Evolutionary conservation across 2,329 filamentous ascomycete genomes (phyloP), one percentile per base, ranked within the genome.

Genomic region (Penicillium polonicum): DNA sequence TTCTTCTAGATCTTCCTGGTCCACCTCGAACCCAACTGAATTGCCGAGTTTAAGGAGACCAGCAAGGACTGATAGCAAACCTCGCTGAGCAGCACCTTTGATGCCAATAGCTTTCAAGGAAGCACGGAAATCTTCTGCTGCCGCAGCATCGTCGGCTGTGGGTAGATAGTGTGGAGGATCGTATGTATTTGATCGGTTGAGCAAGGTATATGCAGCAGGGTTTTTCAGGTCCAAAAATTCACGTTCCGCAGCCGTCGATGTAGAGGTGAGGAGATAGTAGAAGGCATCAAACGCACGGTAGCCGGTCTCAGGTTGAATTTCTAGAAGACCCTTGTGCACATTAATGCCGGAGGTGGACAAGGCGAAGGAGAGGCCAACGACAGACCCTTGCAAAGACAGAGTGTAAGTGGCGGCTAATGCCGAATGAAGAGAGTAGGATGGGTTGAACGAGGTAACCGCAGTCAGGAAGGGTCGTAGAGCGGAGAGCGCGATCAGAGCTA

Each of bases 251-350:
- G 89, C 86, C 1, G 91, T 94, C 0, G 94, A 96, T 0, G 90
- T 89, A n/a, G 90, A 92, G 0, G 92, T 95, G 42, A 97, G 82
- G 0, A 99, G 85, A 69, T 97, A 97, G 78, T 99, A 97, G 72
- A 99, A 97, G 49, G 96, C 94, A 70, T 99, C 93, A 67, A 99
- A 99, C 4, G 93, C 94, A 61, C 94, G 88, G 74, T 91, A 91
- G 13, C 94, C 94, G 7, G 86, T 71, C 70, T 96, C 87, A 0
- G 86, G 76, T 0, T 94, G 90, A 17, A 99, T 85, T 56, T 89
- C 86, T 17, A 97, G 80, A 12, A 99, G 80, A 42, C 93, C 94
- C 61, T 86, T 86, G 21, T 82, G 78, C 0, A 92, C 94, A 71
- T 99, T 90, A 59, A 99, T 89, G 19, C 94, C 94, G 3, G 91